Evolutionary conservation across 176 grass and related monocot species (phyloP), one percentile per base, ranked within the genome.

Genomic region (Saccharum spontaneum): DNA sequence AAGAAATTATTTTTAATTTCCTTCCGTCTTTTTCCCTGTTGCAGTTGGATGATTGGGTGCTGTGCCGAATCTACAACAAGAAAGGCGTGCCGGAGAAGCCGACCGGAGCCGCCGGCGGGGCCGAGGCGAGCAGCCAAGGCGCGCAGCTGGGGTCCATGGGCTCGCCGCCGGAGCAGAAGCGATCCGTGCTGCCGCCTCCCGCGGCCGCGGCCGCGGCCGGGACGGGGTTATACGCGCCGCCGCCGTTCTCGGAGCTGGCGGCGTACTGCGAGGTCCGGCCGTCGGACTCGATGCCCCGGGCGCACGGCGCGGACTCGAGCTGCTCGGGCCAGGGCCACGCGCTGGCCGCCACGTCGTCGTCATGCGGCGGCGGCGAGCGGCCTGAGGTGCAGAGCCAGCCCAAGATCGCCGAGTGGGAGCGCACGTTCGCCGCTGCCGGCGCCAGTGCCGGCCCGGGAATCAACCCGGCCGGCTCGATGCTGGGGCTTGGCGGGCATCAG

Each of bases 31-130:
- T 37, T 14, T 9, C 8, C 6, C 1, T 62, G 16, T 1, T 80
- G n/a, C 85, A 94, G 93, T 45, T 94, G 75, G 93, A 94, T 73
- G 93, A 94, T 28, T 94, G 93, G 93, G 93, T 94, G 38, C 74
- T 94, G 55, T 94, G 93, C 79, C 90, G 93, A 12, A 94, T 94
- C 76, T 94, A 94, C 88, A 92, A 94, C 71, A 94, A 94, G 86
- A 94, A 94, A 38, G 85, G 90, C 69, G 46, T 17, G 7, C 13
- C 17, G 34, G 88, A 88, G 69, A 74, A 22, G 79, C 75, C 80
- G 31, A 11, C 16, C 34, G 13, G 22, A 6, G n/a, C n/a, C 10
- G 39, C 4, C 69, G 69, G 24, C 46, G 46, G 50, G 3, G 72
- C 52, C 30, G 40, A 8, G 36, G 12, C 34, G 18, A 24, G 10